Conservation (phyloP, 1,284 basidiomycete species). For the Microbotryum intermedium region DNA sequence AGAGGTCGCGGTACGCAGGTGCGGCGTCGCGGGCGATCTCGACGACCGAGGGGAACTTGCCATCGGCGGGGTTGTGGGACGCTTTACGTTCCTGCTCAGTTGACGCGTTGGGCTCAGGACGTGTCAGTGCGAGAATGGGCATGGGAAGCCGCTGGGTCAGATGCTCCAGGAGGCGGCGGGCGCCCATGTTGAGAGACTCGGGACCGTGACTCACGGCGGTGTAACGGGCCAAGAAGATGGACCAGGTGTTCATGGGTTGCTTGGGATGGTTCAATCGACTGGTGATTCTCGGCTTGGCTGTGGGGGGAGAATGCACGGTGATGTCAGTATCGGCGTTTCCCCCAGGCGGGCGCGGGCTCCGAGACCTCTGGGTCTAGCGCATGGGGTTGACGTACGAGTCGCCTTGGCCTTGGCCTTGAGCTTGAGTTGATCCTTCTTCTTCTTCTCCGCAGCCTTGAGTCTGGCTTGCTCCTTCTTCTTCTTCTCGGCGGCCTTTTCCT, state of each 20-base stretch:
- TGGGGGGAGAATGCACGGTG: neutral
- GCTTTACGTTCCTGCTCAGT: neutral
- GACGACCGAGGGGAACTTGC: slow-evolving; percentile 5
- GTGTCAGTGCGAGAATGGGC: neutral
- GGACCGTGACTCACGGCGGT: slow-evolving; percentile 3
- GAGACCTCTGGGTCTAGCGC: neutral
- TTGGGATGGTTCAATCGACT: slow-evolving; percentile 16
- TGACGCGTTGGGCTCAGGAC: neutral
- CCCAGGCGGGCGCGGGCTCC: neutral
- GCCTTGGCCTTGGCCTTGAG: slow-evolving; percentile 6
- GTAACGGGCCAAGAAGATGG: slow-evolving; percentile 17
- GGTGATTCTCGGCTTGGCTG: slow-evolving; percentile 4
- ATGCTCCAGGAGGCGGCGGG: no score
- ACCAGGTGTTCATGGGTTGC: slow-evolving; percentile 16
- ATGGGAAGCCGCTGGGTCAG: no score
- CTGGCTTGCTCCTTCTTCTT: neutral
- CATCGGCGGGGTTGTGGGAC: neutral
- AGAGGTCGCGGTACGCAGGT: slow-evolving; percentile 9
- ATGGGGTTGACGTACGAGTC: slow-evolving; percentile 1
- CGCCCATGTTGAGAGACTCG: neutral
- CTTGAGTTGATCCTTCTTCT: slow-evolving; percentile 4
- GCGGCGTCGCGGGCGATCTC: slow-evolving; percentile 3
- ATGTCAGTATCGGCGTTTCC: no score
- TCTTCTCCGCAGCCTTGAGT: slow-evolving; percentile 9
- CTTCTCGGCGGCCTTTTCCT: neutral